Base-by-base conservation (phyloP, 169 alveolate species). In the Eimeria acervulina region DNA sequence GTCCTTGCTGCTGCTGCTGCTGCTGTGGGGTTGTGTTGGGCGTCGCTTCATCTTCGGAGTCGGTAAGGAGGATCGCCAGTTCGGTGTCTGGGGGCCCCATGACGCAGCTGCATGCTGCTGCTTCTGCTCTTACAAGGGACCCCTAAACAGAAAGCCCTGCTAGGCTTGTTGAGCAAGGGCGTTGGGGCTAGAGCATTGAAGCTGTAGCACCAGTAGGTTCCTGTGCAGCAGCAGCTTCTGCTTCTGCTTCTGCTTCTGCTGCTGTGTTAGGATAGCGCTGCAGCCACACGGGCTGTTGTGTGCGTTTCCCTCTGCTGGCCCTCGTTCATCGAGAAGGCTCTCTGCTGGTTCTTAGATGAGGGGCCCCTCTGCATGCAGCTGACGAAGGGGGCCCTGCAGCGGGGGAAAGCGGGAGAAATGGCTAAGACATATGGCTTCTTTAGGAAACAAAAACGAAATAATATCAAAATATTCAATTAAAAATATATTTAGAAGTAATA, bases 21-120 rank as follows among this genome's bases (percentile, higher is more conserved):
- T 63, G 74, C 74, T 63, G 17, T n/a, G 19, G 38, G n/a, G n/a
- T 17, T 15, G 17, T n/a, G 2, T 8, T 63, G 7, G 74, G 31
- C 19, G 4, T n/a, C 19, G n/a, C 74, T 36, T 72, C 84, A 17
- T 28, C 84, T 38, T 74, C 84, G n/a, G 84, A 72, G 47, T 72
- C 84, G n/a, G 84, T 72, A 23, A 72, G 84, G 38, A 72, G 47
- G 21, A 72, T 72, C 38, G 84, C 44, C 28, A 36, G 23, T 31
- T 72, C 52, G 40, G 47, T 72, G 8, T 72, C 47, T 2, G 52
- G 8, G 23, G 8, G 4, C 52, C 44, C 42, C 42, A 36, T 72
- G 47, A 12, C n/a, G 52, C 74, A 12, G 84, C 84, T 72, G 84
- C 84, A 72, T 72, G 59, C 59, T 51, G 59, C 59, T 51, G 6